Evolutionary conservation across 2,329 filamentous ascomycete genomes (phyloP).

Genomic region (Fusarium albosuccineum): DNA sequence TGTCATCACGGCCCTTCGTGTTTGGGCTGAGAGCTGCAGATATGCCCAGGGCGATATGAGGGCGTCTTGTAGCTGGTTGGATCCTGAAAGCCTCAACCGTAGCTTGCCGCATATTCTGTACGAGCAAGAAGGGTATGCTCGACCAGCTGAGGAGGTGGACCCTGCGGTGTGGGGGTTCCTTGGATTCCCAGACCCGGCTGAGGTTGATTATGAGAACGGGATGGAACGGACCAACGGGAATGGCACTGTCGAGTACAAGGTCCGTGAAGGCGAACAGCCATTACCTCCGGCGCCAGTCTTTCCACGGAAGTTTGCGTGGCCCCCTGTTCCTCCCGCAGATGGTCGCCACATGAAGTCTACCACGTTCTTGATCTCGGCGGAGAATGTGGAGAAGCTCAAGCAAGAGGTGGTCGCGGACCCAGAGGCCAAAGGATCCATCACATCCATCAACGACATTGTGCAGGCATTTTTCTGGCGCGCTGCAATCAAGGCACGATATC

Average conservation of each 20-base stretch:
- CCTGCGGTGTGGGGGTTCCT: slow-evolving; percentile 46
- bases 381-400: slow-evolving; percentile 37
- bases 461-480: slow-evolving; percentile 57
- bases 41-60: slow-evolving; percentile 44
- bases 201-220: slow-evolving; percentile 1
- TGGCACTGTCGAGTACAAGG: background rate
- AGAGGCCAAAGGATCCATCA: slow-evolving; percentile 39
- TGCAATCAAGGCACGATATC: slow-evolving; percentile 51
- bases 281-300: slow-evolving; percentile 44
- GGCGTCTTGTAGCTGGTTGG: slow-evolving; percentile 45
- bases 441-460: slow-evolving; percentile 54
- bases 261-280: background rate
- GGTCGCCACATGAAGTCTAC: slow-evolving; percentile 32
- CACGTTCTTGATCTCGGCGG: slow-evolving; percentile 28
- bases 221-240: background rate
- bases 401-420: slow-evolving; percentile 45
- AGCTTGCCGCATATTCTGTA: slow-evolving; percentile 47
- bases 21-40: slow-evolving; percentile 50
- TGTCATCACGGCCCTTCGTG: slow-evolving; percentile 45
- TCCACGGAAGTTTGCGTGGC: slow-evolving; percentile 47
- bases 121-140: slow-evolving; percentile 42
- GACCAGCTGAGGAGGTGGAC: slow-evolving; percentile 42
- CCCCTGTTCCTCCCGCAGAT: slow-evolving; percentile 39
- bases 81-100: slow-evolving; percentile 49
- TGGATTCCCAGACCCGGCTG: slow-evolving; percentile 32